Evolutionary conservation across 148 eudicot species (phyloP).

Genomic region (Drosera capensis): DNA sequence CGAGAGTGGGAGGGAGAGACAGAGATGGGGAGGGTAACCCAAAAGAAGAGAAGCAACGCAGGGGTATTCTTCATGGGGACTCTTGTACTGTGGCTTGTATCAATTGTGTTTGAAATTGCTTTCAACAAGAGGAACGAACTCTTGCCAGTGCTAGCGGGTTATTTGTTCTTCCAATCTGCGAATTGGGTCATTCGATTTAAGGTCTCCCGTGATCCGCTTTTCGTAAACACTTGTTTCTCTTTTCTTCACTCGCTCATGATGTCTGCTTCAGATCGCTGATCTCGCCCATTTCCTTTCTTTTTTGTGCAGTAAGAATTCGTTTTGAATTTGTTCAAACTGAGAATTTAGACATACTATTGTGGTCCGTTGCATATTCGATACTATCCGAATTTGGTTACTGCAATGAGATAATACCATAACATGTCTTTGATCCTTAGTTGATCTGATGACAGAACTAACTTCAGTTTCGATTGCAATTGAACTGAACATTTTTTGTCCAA

Average conservation of each 20-base stretch:
- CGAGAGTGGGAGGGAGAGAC: constrained; percentile 6
- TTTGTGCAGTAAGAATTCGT: neutral
- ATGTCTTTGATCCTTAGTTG: no score
- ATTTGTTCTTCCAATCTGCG: constrained; percentile 43
- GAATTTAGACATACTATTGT: no score
- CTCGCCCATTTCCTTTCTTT: neutral
- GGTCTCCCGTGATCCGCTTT: constrained; percentile 43
- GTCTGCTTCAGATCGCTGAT: constrained; percentile 46
- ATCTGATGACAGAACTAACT: no score
- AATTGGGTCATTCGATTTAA: constrained; percentile 37
- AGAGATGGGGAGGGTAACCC: constrained; percentile 8
- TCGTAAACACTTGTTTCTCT: constrained; percentile 72
- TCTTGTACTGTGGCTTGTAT: constrained; percentile 50
- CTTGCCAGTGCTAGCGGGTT: constrained; percentile 22
- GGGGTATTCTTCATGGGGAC: constrained; percentile 47
- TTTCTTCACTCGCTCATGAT: constrained; percentile 67
- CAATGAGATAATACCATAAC: no score
- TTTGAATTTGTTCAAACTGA: no score
- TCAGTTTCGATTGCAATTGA: no score
- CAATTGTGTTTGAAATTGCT: constrained; percentile 49
- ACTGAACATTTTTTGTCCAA: no score
- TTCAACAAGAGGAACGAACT: constrained; percentile 41
- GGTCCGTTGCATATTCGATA: no score
- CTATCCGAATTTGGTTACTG: no score
- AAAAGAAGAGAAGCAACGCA: constrained; percentile 18